These are phyloP conservation scores for Brassica balearica DNA, from an alignment of 441 rosid species.

Conservation along the genomic window DNA sequence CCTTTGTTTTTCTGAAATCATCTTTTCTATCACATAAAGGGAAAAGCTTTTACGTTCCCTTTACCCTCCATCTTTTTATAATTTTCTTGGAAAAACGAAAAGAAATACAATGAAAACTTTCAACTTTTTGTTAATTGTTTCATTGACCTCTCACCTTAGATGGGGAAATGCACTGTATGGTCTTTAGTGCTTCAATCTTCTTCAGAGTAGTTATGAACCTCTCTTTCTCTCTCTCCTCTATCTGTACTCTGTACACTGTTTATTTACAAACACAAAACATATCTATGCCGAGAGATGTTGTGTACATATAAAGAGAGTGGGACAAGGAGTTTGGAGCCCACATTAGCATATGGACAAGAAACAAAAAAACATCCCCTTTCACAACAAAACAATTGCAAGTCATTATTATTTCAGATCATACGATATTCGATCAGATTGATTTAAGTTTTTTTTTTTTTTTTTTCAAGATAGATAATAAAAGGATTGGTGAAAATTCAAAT, in stretches of 20 bases:
- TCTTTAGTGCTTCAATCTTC: constrained; percentile 46
- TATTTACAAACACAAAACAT: constrained; percentile 35
- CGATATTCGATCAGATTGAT: constrained; percentile 35
- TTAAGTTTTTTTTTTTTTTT: background rate
- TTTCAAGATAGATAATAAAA: constrained; percentile 24
- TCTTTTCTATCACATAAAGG: constrained; percentile 31
- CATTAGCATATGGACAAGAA: constrained; percentile 46
- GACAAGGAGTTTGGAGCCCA: constrained; percentile 48
- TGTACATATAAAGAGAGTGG: constrained; percentile 44
- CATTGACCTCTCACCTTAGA: constrained; percentile 49
- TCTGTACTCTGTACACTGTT: constrained; percentile 46
- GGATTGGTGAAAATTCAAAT: constrained; percentile 33
- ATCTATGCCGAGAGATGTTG: constrained; percentile 32
- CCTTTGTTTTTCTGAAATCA: constrained; percentile 34
- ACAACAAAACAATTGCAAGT: constrained; percentile 43
- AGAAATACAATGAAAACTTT: constrained; percentile 32
- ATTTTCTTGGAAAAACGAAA: constrained; percentile 27
- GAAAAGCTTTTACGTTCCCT: constrained; percentile 36
- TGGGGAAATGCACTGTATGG: constrained; percentile 46
- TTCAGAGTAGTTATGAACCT: constrained; percentile 43
- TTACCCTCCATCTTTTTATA: constrained; percentile 36
- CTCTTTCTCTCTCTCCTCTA: constrained; percentile 45
- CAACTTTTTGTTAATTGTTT: constrained; percentile 42
- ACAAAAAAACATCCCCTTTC: constrained; percentile 50
- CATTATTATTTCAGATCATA: constrained; percentile 44